Base-by-base conservation (phyloP, 176 grass and related monocot species). In the Neostapfia colusana region DNA sequence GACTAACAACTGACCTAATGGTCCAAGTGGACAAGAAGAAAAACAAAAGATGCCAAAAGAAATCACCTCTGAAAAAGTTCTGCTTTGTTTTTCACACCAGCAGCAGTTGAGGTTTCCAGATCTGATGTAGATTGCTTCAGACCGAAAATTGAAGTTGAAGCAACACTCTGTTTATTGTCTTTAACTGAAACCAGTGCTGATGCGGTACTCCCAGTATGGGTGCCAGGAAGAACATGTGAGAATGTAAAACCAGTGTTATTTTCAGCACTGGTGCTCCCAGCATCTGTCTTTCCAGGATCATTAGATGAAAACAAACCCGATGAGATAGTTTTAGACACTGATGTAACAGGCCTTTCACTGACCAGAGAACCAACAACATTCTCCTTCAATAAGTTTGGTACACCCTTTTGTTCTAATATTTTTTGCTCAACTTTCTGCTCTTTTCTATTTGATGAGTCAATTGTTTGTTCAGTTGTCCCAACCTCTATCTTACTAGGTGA, bases 161-260 rank as follows among this genome's bases (percentile, higher is more conserved):
- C 39, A 23, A 20, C 42, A 31, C 24, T 45, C 43, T 62, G 34
- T 78, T 78, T 83, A 39, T 63, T 35, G 3, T 84, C 83, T 41
- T 79, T 72, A 77, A 70, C 41, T 82, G 76, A 67, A 74, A 77
- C 37, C 57, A 50, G 17, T 67, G 77, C n/a, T 75, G 84, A 56
- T 31, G 39, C 49, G 58, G 58, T 71, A 71, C 12, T 75, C 57
- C 27, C 70, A 20, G 24, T 35, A 23, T 3, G 9, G 25, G 44
- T 34, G 25, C 42, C 69, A 73, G 71, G 5, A 81, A 72, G 65
- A n/a, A 20, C 75, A 42, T 67, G 78, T 75, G 81, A 72, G 78
- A 89, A 87, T 69, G 63, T 60, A 77, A 87, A 87, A 82, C 62
- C 49, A 10, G 16, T 67, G 44, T 67, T 77, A 38, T 84, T 82